Base-by-base conservation (phyloP, 768 basidiomycete species). In the Kwoniella heveanensis region DNA sequence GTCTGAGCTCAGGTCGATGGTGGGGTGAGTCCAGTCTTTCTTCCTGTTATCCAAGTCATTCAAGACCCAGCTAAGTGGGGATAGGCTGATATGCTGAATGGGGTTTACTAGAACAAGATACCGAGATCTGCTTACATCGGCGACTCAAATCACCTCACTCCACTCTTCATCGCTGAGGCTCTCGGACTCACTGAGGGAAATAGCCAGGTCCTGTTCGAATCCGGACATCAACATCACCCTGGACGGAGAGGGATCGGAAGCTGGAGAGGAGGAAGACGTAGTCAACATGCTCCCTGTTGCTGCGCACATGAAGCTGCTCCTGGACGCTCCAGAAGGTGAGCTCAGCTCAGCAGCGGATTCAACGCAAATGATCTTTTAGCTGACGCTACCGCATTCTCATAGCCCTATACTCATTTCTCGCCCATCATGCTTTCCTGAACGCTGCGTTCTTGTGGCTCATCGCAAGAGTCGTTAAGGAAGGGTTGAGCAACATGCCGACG, bases 391-490 rank as follows among this genome's bases (percentile, higher is more conserved):
- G 10, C 17, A 26, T 26, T 55, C 24, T 48, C 8, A 29, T 46
- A 77, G 76, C 72, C 12, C 80, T 96, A 22, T 96, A 93, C 90
- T 85, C 90, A 2, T 83, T 93, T 57, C 85, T 95, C 61, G 90
- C 94, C 72, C 83, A 85, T 55, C 88, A 89, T 72, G 84, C 85
- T 60, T 92, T 89, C 70, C 84, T 92, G 27, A 83, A 88, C 32
- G 93, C 93, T 6, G 88, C 91, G 15, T 94, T 90, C 89, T 80
- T 95, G 51, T 94, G 92, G 80, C 84, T 92, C 17, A 83, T 95
- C 21, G 85, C 91, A 8, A 85, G 92, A 5, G 91, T 93, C 0
- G 90, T 93, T 8, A 88, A 93, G 77, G 87, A 88, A 54, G 85
- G 88, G 10, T 81, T 95, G 55, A 82, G 87, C 15, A 83, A 82